Evolutionary conservation across 2,329 filamentous ascomycete species (phyloP).

Genomic region (Neurospora crassa): DNA sequence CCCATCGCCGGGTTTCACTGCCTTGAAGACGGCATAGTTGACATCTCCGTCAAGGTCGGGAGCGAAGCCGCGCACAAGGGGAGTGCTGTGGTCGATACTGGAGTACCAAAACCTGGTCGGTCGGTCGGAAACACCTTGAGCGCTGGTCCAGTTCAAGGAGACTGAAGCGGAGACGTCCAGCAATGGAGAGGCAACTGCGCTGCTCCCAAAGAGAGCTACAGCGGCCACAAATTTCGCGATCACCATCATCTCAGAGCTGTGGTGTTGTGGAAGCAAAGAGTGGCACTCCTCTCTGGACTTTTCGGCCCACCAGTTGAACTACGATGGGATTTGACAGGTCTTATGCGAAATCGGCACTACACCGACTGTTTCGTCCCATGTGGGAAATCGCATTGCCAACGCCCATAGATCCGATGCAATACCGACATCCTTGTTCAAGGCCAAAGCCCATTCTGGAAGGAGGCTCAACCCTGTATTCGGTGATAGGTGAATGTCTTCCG

Average conservation of each 20-base stretch:
- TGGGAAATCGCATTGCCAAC: not conserved
- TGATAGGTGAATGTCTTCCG: not conserved
- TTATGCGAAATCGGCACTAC: not conserved
- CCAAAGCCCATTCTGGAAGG: not conserved
- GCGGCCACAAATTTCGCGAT: not conserved
- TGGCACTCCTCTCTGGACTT: not conserved
- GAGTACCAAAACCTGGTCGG: constrained; percentile 31
- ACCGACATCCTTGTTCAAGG: not conserved
- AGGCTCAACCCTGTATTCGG: not conserved
- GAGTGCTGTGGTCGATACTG: constrained; percentile 31
- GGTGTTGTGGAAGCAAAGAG: not conserved
- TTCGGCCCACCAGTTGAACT: not conserved
- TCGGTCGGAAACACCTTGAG: constrained; percentile 4
- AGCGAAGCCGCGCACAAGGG: constrained; percentile 27
- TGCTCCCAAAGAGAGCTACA: not conserved
- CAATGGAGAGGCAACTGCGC: not conserved
- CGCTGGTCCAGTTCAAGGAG: not conserved
- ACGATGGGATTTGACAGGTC: not conserved
- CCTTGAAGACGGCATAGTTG: constrained; percentile 28
- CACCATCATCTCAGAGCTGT: not conserved
- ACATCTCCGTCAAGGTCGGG: constrained; percentile 30
- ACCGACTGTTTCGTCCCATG: not conserved
- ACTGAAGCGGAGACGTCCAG: not conserved
- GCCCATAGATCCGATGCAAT: not conserved
- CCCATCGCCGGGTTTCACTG: constrained; percentile 28